Evolutionary conservation across 179 eudicot genomes (phyloP).

Genomic region (Actinidia arguta): DNA sequence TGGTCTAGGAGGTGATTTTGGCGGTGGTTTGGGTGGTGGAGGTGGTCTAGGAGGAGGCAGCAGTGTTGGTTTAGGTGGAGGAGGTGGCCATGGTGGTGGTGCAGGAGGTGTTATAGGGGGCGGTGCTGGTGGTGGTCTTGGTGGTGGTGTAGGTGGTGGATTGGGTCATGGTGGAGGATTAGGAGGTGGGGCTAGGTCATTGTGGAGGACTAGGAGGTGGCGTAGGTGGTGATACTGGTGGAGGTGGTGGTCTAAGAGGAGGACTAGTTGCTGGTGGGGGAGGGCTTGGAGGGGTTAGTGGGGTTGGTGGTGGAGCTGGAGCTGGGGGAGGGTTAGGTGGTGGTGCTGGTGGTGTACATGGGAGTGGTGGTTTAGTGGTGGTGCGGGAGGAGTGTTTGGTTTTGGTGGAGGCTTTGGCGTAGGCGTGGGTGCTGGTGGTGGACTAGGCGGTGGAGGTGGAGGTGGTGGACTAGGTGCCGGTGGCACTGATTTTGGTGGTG

Average conservation of each 20-base stretch:
- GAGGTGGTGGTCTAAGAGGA: constrained; percentile 15
- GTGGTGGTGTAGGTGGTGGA: constrained; percentile 13
- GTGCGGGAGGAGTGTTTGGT: neutral
- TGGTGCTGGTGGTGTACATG: constrained; percentile 17
- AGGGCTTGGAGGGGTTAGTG: constrained; percentile 2
- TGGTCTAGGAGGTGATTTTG: constrained; percentile 14
- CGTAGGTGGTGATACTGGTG: constrained; percentile 5
- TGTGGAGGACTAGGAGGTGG: constrained; percentile 25
- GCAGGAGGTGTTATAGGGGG: constrained; percentile 14
- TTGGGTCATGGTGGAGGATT: neutral
- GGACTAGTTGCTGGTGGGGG: constrained; percentile 19
- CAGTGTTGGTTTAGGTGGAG: neutral
- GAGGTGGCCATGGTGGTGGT: constrained; percentile 9
- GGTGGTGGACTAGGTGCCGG: neutral
- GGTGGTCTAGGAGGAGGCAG: constrained; percentile 11
- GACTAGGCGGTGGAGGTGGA: neutral
- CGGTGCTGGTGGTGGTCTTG: constrained; percentile 1
- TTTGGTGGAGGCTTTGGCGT: neutral
- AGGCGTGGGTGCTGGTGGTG: constrained; percentile 9
- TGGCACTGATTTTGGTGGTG: neutral
- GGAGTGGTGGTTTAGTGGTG: too few relatives aligned
- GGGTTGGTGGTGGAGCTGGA: constrained; percentile 18
- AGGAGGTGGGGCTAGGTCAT: constrained; percentile 4
- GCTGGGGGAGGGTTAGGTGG: constrained; percentile 10
- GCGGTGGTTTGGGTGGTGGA: constrained; percentile 19